These are phyloP conservation scores for Microsporum audouinii DNA, from an alignment of 2,329 filamentous ascomycete genomes.

Conservation along the genomic window DNA sequence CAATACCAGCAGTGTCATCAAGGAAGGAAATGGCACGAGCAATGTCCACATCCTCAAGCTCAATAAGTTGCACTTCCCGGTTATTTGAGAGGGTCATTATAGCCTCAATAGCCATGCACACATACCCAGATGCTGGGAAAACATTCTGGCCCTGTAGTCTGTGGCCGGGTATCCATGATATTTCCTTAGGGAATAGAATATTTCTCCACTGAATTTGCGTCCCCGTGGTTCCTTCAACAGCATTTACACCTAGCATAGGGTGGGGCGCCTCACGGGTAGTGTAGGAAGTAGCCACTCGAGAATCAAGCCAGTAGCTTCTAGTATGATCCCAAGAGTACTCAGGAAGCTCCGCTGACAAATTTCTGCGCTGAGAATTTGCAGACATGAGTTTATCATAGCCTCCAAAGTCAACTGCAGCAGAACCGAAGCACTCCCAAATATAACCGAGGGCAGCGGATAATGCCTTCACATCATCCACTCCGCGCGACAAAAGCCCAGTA, in stretches of 20 bases:
- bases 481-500: conserved; percentile 14
- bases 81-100: conserved; percentile 5
- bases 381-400: background rate
- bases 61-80: conserved; percentile 10
- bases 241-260: conserved; percentile 14
- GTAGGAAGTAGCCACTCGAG: conserved; percentile 10
- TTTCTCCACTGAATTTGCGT: conserved; percentile 22
- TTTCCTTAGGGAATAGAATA: conserved; percentile 17
- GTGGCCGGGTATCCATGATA: conserved; percentile 26
- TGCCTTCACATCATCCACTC: conserved; percentile 13
- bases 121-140: conserved; percentile 21
- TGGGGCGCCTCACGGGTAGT: conserved; percentile 10
- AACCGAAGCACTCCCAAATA: conserved; percentile 9
- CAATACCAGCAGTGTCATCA: conserved; percentile 2
- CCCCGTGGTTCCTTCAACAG: conserved; percentile 7
- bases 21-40: conserved; percentile 11
- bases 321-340: conserved; percentile 15
- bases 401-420: conserved; percentile 6
- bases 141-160: conserved; percentile 21
- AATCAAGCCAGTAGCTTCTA: conserved; percentile 15
- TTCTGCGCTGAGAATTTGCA: background rate
- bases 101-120: conserved; percentile 20
- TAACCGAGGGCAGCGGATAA: conserved; percentile 9
- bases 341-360: conserved; percentile 10
- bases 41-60: conserved; percentile 17